phyloP scores from a whole-genome alignment of 768 basidiomycete species.

The Serendipita sp. region DNA sequence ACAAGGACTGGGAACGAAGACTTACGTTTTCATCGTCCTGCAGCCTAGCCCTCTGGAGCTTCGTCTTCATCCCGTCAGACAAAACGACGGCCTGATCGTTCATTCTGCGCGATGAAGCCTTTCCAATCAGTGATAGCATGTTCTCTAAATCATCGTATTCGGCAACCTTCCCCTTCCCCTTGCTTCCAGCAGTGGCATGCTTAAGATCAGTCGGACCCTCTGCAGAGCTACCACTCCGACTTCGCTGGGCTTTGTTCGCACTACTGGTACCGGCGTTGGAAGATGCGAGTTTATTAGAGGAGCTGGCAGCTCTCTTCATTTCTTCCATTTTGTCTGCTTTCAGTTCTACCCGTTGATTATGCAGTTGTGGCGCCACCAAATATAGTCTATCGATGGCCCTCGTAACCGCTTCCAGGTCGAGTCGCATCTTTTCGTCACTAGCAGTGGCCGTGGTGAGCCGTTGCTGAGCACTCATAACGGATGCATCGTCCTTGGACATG shows the following conservation, averaged over 20 bases:
- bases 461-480: not conserved
- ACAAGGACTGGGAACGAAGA: not conserved
- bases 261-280: not conserved
- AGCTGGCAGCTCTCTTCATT: conserved; percentile 44
- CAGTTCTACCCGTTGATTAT: conserved; percentile 86
- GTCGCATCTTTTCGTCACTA: conserved; percentile 58
- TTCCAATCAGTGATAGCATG: conserved; percentile 39
- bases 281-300: conserved; percentile 19
- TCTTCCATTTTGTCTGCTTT: conserved; percentile 51
- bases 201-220: conserved; percentile 16
- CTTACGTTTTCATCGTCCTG: conserved; percentile 49
- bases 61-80: conserved; percentile 35
- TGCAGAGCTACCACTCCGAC: conserved; percentile 7
- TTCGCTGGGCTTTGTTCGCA: conserved; percentile 4
- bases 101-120: conserved; percentile 50
- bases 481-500: not conserved
- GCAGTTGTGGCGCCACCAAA: conserved; percentile 68
- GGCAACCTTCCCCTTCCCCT: conserved; percentile 30
- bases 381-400: conserved; percentile 84
- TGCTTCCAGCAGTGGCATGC: conserved; percentile 12
- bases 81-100: conserved; percentile 54
- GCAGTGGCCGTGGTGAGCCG: conserved; percentile 8
- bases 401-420: conserved; percentile 74
- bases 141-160: conserved; percentile 54
- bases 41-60: conserved; percentile 36